These are phyloP conservation scores for Alopecurus myosuroides DNA, from an alignment of 176 grass and related monocot species.

Conservation along the genomic window DNA sequence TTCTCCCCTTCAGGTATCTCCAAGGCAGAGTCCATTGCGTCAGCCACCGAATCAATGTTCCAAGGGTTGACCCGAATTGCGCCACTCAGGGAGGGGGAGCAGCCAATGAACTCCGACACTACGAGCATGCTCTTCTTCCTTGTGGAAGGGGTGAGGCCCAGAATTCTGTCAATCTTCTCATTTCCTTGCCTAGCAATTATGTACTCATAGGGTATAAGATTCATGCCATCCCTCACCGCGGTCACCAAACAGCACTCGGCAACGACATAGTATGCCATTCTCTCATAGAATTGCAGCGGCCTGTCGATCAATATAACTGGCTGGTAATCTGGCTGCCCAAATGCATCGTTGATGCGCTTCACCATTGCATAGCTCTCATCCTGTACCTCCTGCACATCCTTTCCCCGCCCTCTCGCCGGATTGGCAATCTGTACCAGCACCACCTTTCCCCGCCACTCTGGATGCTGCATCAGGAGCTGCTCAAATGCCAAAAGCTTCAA, in stretches of 20 bases:
- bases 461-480: conserved; percentile 75
- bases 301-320: conserved; percentile 78
- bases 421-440: conserved; percentile 96
- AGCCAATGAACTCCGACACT: conserved; percentile 85
- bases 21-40: conserved; percentile 83
- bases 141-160: conserved; percentile 37
- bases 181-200: conserved; percentile 85
- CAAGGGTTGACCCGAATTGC: conserved; percentile 86
- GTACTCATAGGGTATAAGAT: conserved; percentile 92
- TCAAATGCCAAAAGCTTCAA: conserved; percentile 92
- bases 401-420: conserved; percentile 78
- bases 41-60: conserved; percentile 83
- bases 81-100: conserved; percentile 85
- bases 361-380: conserved; percentile 87
- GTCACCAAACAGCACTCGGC: conserved; percentile 93
- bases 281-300: conserved; percentile 81
- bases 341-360: conserved; percentile 69
- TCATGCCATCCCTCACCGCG: conserved; percentile 95
- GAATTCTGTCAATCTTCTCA: conserved; percentile 55
- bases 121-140: conserved; percentile 90
- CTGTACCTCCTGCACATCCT: conserved; percentile 87
- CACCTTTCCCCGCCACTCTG: conserved; percentile 60
- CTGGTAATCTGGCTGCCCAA: conserved; percentile 66
- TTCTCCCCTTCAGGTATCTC: conserved; percentile 75
- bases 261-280: conserved; percentile 90